Base-by-base conservation (phyloP, 345 rosid genomes). In the Passiflora organensis region DNA sequence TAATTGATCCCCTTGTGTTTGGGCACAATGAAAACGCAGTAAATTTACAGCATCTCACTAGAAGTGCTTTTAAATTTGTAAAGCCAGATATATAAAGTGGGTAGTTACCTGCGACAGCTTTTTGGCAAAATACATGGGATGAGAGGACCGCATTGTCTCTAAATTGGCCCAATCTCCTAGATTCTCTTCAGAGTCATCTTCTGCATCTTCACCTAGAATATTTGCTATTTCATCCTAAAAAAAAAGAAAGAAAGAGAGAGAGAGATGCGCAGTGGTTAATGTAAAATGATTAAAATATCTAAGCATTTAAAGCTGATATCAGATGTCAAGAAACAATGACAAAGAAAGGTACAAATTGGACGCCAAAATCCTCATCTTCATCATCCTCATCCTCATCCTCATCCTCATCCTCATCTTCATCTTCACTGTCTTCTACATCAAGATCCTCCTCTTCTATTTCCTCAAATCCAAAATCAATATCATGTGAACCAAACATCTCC, bases 101-200 rank as follows among this genome's bases (percentile, higher is more conserved):
- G 42, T 42, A 47, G 15, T 48, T 63, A 83, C 95, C 96, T 82
- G 80, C 22, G 89, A 61, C 68, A 93, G 69, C 71, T 66, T 89
- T 76, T 80, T 82, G 25, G 96, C 99, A 62, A 89, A 93, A 75
- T 67, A 82, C 87, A 86, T 81, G 48, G 99, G 99, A 74, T 93
- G 99, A 63, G 95, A 84, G 63, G 73, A 76, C 52, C 87, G 82
- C 99, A 89, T 80, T 1, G 95, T 89, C 56, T 89, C 95, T 78
- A 81, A 76, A 38, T 83, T 82, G 55, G 94, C 91, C 96, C 96
- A 89, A 74, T 89, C 96, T 55, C 94, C 86, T 51, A 78, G 76
- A 3, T 72, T 46, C 44, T 76, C 95, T 65, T 86, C 84, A 48
- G 75, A 72, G 48, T 76, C 84, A 24, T 78, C 78, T 14, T 71